Evolutionary conservation across 192 early-diverging fungal genomes (phyloP).

Genomic region (Coemansia sp.): DNA sequence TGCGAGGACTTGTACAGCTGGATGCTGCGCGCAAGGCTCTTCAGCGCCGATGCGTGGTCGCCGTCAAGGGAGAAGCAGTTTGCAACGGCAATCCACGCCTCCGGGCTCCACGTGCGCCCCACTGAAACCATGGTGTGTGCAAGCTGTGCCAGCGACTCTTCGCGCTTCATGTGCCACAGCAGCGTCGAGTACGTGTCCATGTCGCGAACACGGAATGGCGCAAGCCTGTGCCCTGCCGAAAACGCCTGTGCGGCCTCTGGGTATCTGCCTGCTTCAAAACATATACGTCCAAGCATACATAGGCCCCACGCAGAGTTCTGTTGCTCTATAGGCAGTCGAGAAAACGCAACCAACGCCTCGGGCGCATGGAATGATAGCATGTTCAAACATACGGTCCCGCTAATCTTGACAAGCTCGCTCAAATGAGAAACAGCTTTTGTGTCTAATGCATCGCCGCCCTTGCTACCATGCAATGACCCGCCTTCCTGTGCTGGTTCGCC

Average conservation of each 20-base stretch:
- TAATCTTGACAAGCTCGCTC: constrained; percentile 16
- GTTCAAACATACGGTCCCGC: constrained; percentile 13
- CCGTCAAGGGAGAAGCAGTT: constrained; percentile 75
- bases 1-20: constrained; percentile 50
- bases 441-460: neutral
- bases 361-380: constrained; percentile 22
- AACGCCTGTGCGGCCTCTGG: constrained; percentile 64
- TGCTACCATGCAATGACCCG: neutral
- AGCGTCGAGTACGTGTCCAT: constrained; percentile 87
- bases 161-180: constrained; percentile 83
- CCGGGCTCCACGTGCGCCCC: constrained; percentile 66
- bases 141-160: constrained; percentile 70
- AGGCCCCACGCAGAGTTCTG: constrained; percentile 46
- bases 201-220: constrained; percentile 71
- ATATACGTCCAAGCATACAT: constrained; percentile 56
- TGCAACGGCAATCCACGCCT: constrained; percentile 81
- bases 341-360: constrained; percentile 23
- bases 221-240: constrained; percentile 58
- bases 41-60: constrained; percentile 75
- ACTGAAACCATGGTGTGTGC: constrained; percentile 73
- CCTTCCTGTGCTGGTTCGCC: neutral
- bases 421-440: constrained; percentile 10
- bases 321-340: constrained; percentile 27
- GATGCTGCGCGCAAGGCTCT: constrained; percentile 76
- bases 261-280: constrained; percentile 59